Conservation (phyloP, 2,329 filamentous ascomycete genomes). For the Hymenoscyphus repandus region DNA sequence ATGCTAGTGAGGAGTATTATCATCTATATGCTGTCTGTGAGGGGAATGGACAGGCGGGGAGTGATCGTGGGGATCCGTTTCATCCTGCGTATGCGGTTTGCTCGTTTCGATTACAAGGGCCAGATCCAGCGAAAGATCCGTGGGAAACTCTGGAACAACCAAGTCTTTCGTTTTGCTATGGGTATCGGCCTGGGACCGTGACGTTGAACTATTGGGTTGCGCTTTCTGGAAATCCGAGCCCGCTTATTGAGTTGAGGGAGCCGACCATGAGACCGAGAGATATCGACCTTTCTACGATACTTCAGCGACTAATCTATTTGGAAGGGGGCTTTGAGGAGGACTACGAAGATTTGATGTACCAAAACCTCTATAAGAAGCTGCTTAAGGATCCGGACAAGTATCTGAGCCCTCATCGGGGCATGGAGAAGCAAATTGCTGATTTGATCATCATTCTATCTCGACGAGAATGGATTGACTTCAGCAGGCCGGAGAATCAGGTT, state of each 20-base stretch:
- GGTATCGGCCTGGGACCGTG: slow-evolving; percentile 61
- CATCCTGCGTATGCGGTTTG: slow-evolving; percentile 14
- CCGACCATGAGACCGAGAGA: slow-evolving; percentile 54
- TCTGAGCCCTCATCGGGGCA: slow-evolving; percentile 53
- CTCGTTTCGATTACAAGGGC: slow-evolving; percentile 22
- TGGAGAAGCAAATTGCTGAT: slow-evolving; percentile 69
- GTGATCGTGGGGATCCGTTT: slow-evolving; percentile 18
- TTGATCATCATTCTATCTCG: slow-evolving; percentile 64
- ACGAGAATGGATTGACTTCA: slow-evolving; percentile 71
- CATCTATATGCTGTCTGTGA: slow-evolving; percentile 48
- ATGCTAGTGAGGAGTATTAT: slow-evolving; percentile 49
- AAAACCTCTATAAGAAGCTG: slow-evolving; percentile 61
- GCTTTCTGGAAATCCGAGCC: slow-evolving; percentile 50
- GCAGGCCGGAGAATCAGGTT: slow-evolving; percentile 63
- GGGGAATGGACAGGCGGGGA: slow-evolving; percentile 35
- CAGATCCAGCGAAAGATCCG: slow-evolving; percentile 34
- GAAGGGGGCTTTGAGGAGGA: slow-evolving; percentile 52
- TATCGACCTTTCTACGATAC: slow-evolving; percentile 51
- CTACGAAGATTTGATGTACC: slow-evolving; percentile 52
- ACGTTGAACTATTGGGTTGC: slow-evolving; percentile 67
- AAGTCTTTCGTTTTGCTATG: slow-evolving; percentile 64
- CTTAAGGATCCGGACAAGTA: slow-evolving; percentile 62
- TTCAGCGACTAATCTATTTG: slow-evolving; percentile 54
- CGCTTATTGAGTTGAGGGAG: slow-evolving; percentile 52
- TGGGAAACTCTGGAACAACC: slow-evolving; percentile 74